Evolutionary conservation across 2,329 filamentous ascomycete species (phyloP).

Genomic region (Emergomyces pasteurianus): DNA sequence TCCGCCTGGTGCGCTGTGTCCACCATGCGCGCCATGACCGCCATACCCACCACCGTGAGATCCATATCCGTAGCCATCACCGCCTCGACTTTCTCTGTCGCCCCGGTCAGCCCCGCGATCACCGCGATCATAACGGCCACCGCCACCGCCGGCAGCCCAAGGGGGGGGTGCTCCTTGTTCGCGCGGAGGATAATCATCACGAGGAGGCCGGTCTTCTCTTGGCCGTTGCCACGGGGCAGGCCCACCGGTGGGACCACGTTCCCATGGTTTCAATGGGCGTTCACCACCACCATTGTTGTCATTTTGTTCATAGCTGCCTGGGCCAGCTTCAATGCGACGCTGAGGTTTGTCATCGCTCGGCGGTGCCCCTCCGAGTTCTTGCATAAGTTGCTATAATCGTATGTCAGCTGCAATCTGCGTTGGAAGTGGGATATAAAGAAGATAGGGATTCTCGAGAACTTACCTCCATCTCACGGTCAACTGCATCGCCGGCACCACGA

Average conservation of each 20-base stretch:
- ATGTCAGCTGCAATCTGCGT: constrained; percentile 32
- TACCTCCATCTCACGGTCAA: constrained; percentile 92
- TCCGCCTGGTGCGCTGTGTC: constrained; percentile 32
- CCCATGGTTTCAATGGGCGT: constrained; percentile 67
- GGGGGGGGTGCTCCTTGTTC: constrained; percentile 17
- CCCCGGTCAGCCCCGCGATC: constrained; percentile 35
- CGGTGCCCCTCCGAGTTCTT: constrained; percentile 74
- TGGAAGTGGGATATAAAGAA: background rate
- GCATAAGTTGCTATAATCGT: constrained; percentile 69
- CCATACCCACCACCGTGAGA: constrained; percentile 28
- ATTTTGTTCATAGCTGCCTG: constrained; percentile 48
- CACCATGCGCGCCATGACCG: constrained; percentile 33
- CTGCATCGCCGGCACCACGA: constrained; percentile 64
- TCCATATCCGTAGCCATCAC: constrained; percentile 21
- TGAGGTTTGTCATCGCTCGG: constrained; percentile 52
- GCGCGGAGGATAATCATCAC: constrained; percentile 32
- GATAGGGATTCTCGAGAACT: constrained; percentile 22
- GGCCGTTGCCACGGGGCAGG: constrained; percentile 64
- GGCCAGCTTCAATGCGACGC: constrained; percentile 78
- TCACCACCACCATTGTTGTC: constrained; percentile 28
- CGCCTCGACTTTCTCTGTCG: constrained; percentile 21
- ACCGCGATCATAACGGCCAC: constrained; percentile 21
- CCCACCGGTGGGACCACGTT: constrained; percentile 64
- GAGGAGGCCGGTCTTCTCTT: constrained; percentile 41
- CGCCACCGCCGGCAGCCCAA: constrained; percentile 21